These are phyloP conservation scores for Agrocybe chaxingu DNA, from an alignment of 768 basidiomycete species.

Conservation along the genomic window DNA sequence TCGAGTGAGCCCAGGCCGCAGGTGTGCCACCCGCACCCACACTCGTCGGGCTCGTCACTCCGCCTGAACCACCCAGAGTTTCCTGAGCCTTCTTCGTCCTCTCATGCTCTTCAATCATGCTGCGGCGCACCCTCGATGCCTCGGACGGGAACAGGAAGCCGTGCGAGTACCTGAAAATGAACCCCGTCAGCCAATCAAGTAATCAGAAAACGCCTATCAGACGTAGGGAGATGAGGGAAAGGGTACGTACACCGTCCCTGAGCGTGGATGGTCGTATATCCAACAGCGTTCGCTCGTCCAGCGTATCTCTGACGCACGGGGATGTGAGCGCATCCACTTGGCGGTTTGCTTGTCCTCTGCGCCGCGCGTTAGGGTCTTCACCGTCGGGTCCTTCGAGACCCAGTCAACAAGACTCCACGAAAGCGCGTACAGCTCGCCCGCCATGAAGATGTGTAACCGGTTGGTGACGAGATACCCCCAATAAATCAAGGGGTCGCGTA, in stretches of 20 bases:
- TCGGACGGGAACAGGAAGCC: slow-evolving; percentile 95
- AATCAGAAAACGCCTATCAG: slow-evolving; percentile 3
- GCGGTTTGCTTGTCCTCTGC: slow-evolving; percentile 93
- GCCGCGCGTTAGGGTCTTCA: slow-evolving; percentile 68
- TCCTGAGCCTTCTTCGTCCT: slow-evolving; percentile 29
- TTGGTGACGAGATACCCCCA: slow-evolving; percentile 93
- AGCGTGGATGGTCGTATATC: slow-evolving; percentile 97
- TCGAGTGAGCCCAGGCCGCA: slow-evolving; percentile 73
- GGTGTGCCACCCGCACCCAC: slow-evolving; percentile 41
- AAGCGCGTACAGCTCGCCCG: slow-evolving; percentile 87
- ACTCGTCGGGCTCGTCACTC: slow-evolving; percentile 16
- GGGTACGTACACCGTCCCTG: slow-evolving; percentile 79
- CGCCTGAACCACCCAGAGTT: slow-evolving; percentile 20
- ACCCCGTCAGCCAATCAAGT: neutral
- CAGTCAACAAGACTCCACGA: slow-evolving; percentile 87
- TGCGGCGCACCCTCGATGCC: slow-evolving; percentile 61
- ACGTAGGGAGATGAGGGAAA: slow-evolving; percentile 2
- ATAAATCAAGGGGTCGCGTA: slow-evolving; percentile 69
- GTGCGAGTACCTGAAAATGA: slow-evolving; percentile 71
- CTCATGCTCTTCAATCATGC: slow-evolving; percentile 52
- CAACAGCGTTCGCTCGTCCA: slow-evolving; percentile 94
- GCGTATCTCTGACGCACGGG: slow-evolving; percentile 70
- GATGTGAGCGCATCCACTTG: slow-evolving; percentile 89
- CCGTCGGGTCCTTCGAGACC: slow-evolving; percentile 70
- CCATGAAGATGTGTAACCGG: slow-evolving; percentile 88